phyloP scores from a whole-genome alignment of 2,329 filamentous ascomycete genomes.

The Penicillium sp. region DNA sequence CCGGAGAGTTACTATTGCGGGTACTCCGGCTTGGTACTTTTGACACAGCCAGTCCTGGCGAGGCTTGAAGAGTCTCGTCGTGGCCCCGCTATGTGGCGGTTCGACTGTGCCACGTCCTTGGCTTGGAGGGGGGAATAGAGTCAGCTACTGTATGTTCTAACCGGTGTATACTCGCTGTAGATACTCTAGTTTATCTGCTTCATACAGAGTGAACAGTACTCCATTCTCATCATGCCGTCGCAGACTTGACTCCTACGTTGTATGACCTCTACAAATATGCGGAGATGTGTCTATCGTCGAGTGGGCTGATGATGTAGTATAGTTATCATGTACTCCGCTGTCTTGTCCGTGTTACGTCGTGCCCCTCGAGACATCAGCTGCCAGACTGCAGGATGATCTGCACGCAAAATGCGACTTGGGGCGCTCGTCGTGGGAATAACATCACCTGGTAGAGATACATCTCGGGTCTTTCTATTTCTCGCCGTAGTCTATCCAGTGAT shows the following conservation, averaged over 20 bases:
- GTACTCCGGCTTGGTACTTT: constrained; percentile 10
- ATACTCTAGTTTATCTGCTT: background rate
- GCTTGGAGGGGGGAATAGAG: background rate
- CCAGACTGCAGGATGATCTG: constrained; percentile 25
- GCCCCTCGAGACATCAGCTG: constrained; percentile 28
- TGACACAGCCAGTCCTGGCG: constrained; percentile 5
- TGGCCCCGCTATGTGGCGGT: constrained; percentile 25
- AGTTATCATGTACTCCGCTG: background rate
- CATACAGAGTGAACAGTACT: background rate
- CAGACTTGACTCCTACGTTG: background rate
- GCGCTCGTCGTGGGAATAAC: constrained; percentile 16
- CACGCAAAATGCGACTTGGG: constrained; percentile 26
- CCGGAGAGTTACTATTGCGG: background rate
- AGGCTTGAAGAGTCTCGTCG: background rate
- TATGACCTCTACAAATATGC: background rate
- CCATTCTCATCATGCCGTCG: background rate
- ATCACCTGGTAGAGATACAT: constrained; percentile 22
- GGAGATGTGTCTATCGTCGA: background rate
- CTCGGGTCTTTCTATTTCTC: constrained; percentile 2
- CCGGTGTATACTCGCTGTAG: background rate
- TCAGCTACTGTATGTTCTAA: background rate
- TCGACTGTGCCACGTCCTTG: constrained; percentile 23
- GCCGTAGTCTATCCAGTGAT: too few relatives aligned
- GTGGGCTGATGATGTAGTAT: background rate
- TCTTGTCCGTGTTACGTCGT: constrained; percentile 16